Base-by-base conservation (phyloP, 148 eudicot species). In the Spergularia bocconei region DNA sequence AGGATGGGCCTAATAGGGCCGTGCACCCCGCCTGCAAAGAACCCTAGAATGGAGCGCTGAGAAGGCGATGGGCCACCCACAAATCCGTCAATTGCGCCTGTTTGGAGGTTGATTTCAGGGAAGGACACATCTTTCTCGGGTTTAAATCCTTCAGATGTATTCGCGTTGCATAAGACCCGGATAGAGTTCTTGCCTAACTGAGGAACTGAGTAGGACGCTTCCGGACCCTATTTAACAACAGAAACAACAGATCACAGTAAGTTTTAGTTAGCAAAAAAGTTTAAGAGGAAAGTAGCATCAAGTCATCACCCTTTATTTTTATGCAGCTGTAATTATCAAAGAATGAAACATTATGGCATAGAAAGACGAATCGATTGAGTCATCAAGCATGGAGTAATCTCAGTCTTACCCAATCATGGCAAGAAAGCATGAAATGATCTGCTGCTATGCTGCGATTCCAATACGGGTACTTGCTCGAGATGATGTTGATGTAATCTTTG, bases 401-500 rank as follows among this genome's bases (percentile, higher is more conserved):
- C 6, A 25, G 1, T 3, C 82, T 39, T 85, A 89, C 97, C 94
- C 94, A 91, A 62, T 91, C 97, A 76, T 91, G 97, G 76, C 97
- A 91, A 71, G 94, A 84, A 19, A 91, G 88, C 89, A 91, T 87
- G 85, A 91, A 84, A 74, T 91, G 97, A 79, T 91, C 97, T 0
- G 97, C 89, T 4, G 82, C 97, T 4, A 79, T 79, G 83, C 92
- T 91, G 13, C 92, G 84, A 57, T 91, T 91, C 97, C 97, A 91
- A 19, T 84, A 87, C 0, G 86, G 84, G 53, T 91, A 83, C 16
- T 87, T 90, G 4, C 51, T 44, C 13, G 94, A 87, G 33, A 91
- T 69, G 56, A 85, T 54, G 54, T 80, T 67, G 19, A 82, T 79
- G 13, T 90, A 91, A 58, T 88, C 93, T 17, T 68, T 69, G 16